Conservation (phyloP, 306 rosid genomes). For the Prinsepia uniflora region DNA sequence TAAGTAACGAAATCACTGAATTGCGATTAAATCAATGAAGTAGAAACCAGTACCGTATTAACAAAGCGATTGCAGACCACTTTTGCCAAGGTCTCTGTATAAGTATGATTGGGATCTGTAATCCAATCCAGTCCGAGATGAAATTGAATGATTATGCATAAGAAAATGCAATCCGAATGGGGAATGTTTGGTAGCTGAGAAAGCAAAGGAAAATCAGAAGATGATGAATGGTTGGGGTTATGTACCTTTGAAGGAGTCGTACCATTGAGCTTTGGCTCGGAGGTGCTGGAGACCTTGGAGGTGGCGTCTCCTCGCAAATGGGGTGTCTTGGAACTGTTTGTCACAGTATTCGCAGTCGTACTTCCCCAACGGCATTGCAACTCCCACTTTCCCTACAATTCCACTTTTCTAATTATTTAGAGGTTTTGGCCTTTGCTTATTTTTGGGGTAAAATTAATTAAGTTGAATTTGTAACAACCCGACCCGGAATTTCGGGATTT, state of each 20-base stretch:
- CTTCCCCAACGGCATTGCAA: slow-evolving; percentile 45
- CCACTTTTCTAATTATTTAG: too few relatives aligned
- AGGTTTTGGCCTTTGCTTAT: too few relatives aligned
- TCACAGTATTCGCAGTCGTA: slow-evolving; percentile 83
- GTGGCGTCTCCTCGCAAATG: slow-evolving; percentile 68
- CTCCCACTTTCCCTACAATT: not conserved
- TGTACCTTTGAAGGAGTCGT: slow-evolving; percentile 67
- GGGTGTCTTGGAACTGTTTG: slow-evolving; percentile 71
- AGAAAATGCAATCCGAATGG: not conserved
- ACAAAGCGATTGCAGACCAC: slow-evolving; percentile 62
- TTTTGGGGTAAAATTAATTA: too few relatives aligned
- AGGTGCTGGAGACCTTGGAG: slow-evolving; percentile 58
- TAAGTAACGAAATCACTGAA: not conserved
- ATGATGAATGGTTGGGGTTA: not conserved
- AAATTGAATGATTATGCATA: not conserved
- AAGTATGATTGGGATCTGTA: slow-evolving; percentile 35
- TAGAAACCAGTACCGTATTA: slow-evolving; percentile 41
- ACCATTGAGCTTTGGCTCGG: slow-evolving; percentile 82
- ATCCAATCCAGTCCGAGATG: not conserved
- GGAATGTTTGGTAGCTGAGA: slow-evolving; percentile 7
- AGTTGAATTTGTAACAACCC: too few relatives aligned
- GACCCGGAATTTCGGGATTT: too few relatives aligned
- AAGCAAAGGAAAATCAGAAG: not conserved
- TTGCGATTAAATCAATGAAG: not conserved
- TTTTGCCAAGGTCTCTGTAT: slow-evolving; percentile 21